Base-by-base conservation (phyloP, 2,329 filamentous ascomycete genomes). In the Sphaerostilbella broomeana region DNA sequence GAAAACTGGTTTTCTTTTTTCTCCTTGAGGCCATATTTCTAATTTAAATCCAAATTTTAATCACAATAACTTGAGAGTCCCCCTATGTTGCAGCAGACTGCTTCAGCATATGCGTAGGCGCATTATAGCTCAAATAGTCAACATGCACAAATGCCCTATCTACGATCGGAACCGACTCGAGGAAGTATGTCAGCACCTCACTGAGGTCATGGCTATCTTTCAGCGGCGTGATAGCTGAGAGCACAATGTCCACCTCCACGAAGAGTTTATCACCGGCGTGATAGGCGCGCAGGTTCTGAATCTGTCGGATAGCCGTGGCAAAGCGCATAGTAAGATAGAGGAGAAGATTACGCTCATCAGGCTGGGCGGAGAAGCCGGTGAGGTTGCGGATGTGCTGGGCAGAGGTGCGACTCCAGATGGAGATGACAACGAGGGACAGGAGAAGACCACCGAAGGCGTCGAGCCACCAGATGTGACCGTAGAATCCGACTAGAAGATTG, bases 291-390 rank as follows among this genome's bases (percentile, higher is more conserved):
- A 92, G 65, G 21, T 86, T 86, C 57, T 92, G 86, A 45, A 94
- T 92, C 57, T 86, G 81, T 54, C 78, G 79, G 55, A 95, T 94
- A 10, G 84, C 84, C 50, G 84, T 86, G 31, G 88, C 88, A 57
- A 95, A 95, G 15, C 89, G 83, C 84, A 95, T 94, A 2, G 88
- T 92, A 50, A 94, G 74, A 63, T 95, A 95, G 1, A 95, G 71
- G 16, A 95, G 63, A 32, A 94, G 77, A 56, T 92, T 94, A 20
- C 88, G 75, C 65, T 92, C 82, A 51, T 90, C 85, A 0, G 85
- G 81, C 1, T 80, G 79, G 5, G 86, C 85, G 1, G 84, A 84
- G 51, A 84, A 84, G 13, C 86, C 86, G 0, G 82, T 85, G 20
- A 92, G 66, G 53, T 90, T 86, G 55, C 83, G 79, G 55, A 92